These are phyloP conservation scores for Agrocybe pediades DNA, from an alignment of 768 basidiomycete species.

Conservation along the genomic window DNA sequence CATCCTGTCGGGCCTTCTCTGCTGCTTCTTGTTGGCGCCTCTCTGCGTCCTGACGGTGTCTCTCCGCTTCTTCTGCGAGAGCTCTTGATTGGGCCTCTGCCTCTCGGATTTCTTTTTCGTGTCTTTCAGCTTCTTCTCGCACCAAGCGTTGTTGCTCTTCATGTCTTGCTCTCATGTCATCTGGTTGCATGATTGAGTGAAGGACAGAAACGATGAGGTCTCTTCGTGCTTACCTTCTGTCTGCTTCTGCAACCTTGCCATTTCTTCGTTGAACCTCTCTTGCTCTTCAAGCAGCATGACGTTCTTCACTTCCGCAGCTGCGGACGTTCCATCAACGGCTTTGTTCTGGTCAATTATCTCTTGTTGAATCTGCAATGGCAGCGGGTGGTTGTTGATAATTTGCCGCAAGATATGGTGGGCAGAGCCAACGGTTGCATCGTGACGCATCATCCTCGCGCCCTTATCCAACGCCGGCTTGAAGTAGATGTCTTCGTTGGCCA, in stretches of 20 bases:
- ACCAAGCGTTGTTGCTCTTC: constrained; percentile 47
- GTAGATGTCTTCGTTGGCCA: constrained; percentile 38
- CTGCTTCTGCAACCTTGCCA: constrained; percentile 1
- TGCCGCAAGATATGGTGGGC: constrained; percentile 41
- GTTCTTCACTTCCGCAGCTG: constrained; percentile 51
- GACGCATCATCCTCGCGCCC: constrained; percentile 44
- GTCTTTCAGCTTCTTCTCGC: constrained; percentile 42
- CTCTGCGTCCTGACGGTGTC: constrained; percentile 37
- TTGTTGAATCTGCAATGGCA: constrained; percentile 49
- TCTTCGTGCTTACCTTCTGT: background rate
- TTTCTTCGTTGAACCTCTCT: constrained; percentile 41
- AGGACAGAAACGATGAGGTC: background rate
- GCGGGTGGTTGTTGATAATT: constrained; percentile 41
- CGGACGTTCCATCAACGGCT: constrained; percentile 49
- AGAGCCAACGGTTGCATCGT: constrained; percentile 37
- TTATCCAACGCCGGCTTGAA: constrained; percentile 53
- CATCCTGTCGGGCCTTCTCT: constrained; percentile 11
- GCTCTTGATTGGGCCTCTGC: constrained; percentile 40
- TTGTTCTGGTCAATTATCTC: constrained; percentile 54
- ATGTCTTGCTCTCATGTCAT: constrained; percentile 44
- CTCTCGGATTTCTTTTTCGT: constrained; percentile 43
- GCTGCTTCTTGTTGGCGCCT: constrained; percentile 27
- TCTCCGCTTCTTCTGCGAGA: constrained; percentile 33
- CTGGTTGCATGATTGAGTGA: constrained; percentile 8
- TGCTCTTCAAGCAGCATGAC: constrained; percentile 50